A percentile compares a stretch with the other conserved stretches of the same genome.
Conservation (phyloP, 305 asterid species). For the Rubia tinctorum region DNA sequence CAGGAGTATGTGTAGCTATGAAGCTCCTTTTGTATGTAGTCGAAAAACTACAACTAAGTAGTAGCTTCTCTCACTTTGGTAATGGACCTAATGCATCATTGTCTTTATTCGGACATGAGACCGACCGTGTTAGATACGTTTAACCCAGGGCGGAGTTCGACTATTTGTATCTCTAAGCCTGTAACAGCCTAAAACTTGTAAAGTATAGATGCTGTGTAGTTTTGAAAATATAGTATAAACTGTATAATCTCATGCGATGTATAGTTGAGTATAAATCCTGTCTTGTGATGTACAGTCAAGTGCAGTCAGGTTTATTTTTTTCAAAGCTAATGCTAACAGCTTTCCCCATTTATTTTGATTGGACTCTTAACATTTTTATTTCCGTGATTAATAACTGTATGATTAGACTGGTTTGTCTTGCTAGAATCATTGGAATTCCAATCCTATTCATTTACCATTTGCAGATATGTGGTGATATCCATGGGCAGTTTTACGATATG, state of each 20-base stretch:
- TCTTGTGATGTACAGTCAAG: background rate
- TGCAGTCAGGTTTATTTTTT: background rate
- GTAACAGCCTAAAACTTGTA: background rate
- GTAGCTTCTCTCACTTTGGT: background rate
- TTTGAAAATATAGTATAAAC: background rate
- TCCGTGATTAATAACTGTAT: background rate
- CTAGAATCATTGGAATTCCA: slow-evolving; percentile 4
- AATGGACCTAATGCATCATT: background rate
- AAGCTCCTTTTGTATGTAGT: too few species aligned
- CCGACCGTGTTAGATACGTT: background rate
- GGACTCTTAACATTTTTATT: background rate
- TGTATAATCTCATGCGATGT: background rate
- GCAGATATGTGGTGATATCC: slow-evolving; percentile 99
- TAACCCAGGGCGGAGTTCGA: background rate
- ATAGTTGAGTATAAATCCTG: background rate
- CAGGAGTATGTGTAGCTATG: too few species aligned
- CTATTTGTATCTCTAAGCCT: background rate
- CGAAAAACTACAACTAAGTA: too few species aligned
- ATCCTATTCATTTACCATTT: slow-evolving; percentile 18
- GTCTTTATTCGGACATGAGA: background rate
- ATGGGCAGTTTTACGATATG: slow-evolving; percentile 99
- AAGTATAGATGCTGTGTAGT: background rate
- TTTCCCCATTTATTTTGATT: background rate
- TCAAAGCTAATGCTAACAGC: background rate
- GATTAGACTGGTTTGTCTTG: slow-evolving; percentile 7